These are phyloP conservation scores for Rosa rugosa DNA, from an alignment of 306 rosid species.

Conservation along the genomic window DNA sequence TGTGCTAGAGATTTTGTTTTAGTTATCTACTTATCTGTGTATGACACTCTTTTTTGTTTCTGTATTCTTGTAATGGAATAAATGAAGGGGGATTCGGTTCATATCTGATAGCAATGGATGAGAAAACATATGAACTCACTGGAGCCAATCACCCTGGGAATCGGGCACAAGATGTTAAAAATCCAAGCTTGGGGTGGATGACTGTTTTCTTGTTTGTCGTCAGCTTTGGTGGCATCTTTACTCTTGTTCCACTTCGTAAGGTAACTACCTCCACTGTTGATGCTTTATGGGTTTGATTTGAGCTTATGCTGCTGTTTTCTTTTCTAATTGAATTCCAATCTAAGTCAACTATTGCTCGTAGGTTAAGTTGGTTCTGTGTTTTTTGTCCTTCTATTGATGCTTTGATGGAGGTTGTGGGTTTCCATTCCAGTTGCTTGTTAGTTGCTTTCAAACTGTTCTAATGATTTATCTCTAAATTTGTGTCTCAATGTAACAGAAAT, in stretches of 20 bases:
- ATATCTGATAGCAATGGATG: slow-evolving; percentile 81
- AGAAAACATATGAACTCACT: slow-evolving; percentile 71
- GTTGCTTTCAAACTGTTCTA: neutral
- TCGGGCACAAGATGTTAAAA: slow-evolving; percentile 79
- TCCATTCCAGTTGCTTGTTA: neutral
- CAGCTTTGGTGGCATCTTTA: slow-evolving; percentile 86
- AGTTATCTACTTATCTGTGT: too few relatives aligned
- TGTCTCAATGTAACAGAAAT: too few relatives aligned
- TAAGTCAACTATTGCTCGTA: neutral
- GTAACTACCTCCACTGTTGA: slow-evolving; percentile 34
- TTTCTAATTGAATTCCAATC: neutral
- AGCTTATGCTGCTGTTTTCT: neutral
- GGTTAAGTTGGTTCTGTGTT: neutral
- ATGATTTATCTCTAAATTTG: neutral
- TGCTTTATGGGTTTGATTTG: neutral
- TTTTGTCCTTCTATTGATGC: neutral
- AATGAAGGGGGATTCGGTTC: slow-evolving; percentile 83
- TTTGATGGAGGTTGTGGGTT: neutral
- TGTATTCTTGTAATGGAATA: neutral
- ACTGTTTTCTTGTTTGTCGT: slow-evolving; percentile 73
- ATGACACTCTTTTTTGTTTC: neutral
- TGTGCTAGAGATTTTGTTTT: neutral
- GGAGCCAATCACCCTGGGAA: slow-evolving; percentile 92
- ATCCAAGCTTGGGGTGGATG: slow-evolving; percentile 91
- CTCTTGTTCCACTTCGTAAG: slow-evolving; percentile 90